Evolutionary conservation across 805 yeast genomes (phyloP), one percentile per base, ranked within the genome.

Genomic region (Blastobotrys peoriensis): DNA sequence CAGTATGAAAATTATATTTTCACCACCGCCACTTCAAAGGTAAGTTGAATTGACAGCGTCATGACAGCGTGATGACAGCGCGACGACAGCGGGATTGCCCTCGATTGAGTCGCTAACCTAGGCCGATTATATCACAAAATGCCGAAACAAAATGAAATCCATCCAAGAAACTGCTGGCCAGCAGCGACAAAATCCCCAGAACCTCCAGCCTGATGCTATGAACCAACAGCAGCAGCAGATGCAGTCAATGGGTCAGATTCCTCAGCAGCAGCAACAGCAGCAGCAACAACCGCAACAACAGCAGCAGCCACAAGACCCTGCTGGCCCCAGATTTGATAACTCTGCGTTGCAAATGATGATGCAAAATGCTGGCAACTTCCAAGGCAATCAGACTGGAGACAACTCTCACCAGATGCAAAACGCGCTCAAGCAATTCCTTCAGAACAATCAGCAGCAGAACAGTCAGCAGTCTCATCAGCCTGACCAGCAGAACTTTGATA

Each of bases 1-100:
- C 54, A 57, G 38, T 59, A 56, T 43, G 69, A 65, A 38, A 50
- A 48, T 23, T 40, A 45, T 21, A 59, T 61, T 19, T 64, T 51
- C 50, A 49, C 44, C 30, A 48, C 54, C 21, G 55, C 67, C 30
- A 41, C 38, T 16, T 50, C 64, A 36, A 60, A 55, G 53, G 56
- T 54, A 43, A 54, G 61, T 54, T 52, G 33, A 15, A 17, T 20
- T 28, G 36, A 20, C 44, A 33, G 13, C 38, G 38, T n/a, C n/a
- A n/a, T n/a, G n/a, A n/a, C n/a, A n/a, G n/a, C n/a, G n/a, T n/a
- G n/a, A n/a, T n/a, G n/a, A n/a, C n/a, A n/a, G n/a, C n/a, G n/a
- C n/a, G n/a, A n/a, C n/a, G n/a, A n/a, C n/a, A n/a, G n/a, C n/a
- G n/a, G n/a, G n/a, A n/a, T n/a, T n/a, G n/a, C n/a, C n/a, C n/a